Evolutionary conservation across 2,329 filamentous ascomycete species (phyloP).

Genomic region (Botryosphaeria agaves): DNA sequence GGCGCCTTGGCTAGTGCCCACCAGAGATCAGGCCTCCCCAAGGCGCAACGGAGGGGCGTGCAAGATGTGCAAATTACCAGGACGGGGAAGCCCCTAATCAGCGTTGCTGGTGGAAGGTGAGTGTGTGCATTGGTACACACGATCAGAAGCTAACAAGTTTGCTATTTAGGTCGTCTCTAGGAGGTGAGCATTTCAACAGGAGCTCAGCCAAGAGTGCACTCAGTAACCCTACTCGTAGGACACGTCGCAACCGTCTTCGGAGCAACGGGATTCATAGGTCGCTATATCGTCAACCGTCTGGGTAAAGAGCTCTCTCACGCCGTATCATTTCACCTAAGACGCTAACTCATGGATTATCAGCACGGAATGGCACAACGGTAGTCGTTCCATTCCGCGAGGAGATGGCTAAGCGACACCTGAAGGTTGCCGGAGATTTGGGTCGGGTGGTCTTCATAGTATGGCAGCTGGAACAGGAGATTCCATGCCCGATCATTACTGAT

Average conservation of each 20-base stretch:
- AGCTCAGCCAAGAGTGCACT: conserved; percentile 2
- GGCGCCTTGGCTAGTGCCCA: neutral
- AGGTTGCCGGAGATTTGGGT: conserved; percentile 88
- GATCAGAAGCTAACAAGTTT: no score
- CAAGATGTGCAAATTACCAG: conserved; percentile 87
- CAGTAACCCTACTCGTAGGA: conserved; percentile 36
- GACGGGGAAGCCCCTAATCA: conserved; percentile 89
- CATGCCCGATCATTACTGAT: neutral
- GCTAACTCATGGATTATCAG: no score
- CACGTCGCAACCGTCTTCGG: conserved; percentile 97
- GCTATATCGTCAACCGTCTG: conserved; percentile 93
- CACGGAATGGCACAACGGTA: conserved; percentile 84
- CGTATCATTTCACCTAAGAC: no score
- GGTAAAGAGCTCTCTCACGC: conserved; percentile 32
- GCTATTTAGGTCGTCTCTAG: conserved; percentile 53
- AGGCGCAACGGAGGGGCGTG: conserved; percentile 25
- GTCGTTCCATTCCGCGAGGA: conserved; percentile 90
- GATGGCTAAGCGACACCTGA: conserved; percentile 93
- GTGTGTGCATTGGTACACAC: no score
- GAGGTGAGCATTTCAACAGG: conserved; percentile 44
- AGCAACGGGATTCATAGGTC: conserved; percentile 84
- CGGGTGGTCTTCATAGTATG: conserved; percentile 69
- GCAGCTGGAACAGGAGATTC: neutral
- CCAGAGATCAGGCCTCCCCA: neutral
- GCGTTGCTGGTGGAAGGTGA: conserved; percentile 77